Evolutionary conservation across 192 early-diverging fungal species (phyloP).

Genomic region (Entophlyctis luteolus): DNA sequence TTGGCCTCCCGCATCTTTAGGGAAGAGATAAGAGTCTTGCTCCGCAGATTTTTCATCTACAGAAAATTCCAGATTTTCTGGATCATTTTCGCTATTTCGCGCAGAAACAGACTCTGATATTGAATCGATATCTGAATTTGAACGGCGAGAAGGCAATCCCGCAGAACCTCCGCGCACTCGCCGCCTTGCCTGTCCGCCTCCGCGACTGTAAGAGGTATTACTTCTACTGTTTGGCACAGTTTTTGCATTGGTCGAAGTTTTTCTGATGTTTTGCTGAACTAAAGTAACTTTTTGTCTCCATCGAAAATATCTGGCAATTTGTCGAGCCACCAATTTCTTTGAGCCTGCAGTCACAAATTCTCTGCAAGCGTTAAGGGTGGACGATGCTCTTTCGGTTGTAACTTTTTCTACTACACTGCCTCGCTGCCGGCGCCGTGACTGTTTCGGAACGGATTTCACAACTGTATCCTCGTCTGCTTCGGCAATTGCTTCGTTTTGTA

Average conservation of each 20-base stretch:
- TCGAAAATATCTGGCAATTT: slow-evolving; percentile 66
- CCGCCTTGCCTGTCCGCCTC: not conserved
- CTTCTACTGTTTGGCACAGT: not conserved
- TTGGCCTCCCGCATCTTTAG: too few species aligned
- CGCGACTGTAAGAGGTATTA: too few species aligned
- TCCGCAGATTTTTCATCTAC: too few species aligned
- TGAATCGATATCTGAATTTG: not conserved
- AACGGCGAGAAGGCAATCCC: not conserved
- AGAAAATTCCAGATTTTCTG: not conserved
- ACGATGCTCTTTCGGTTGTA: not conserved
- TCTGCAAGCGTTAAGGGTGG: not conserved
- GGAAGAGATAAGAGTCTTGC: too few species aligned
- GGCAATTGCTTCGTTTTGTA: too few species aligned
- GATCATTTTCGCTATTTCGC: not conserved
- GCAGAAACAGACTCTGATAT: not conserved
- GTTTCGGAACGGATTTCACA: not conserved
- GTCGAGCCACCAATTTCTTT: slow-evolving; percentile 34
- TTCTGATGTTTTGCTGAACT: slow-evolving; percentile 37
- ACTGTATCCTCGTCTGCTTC: too few species aligned
- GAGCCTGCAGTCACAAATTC: slow-evolving; percentile 18
- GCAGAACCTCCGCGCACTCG: slow-evolving; percentile 9
- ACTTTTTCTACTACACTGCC: not conserved
- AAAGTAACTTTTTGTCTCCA: slow-evolving; percentile 58
- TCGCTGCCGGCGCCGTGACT: slow-evolving; percentile 2
- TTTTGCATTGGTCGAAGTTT: slow-evolving; percentile 1